Evolutionary conservation across 306 rosid genomes (phyloP).

Genomic region (Mimosa pudica): DNA sequence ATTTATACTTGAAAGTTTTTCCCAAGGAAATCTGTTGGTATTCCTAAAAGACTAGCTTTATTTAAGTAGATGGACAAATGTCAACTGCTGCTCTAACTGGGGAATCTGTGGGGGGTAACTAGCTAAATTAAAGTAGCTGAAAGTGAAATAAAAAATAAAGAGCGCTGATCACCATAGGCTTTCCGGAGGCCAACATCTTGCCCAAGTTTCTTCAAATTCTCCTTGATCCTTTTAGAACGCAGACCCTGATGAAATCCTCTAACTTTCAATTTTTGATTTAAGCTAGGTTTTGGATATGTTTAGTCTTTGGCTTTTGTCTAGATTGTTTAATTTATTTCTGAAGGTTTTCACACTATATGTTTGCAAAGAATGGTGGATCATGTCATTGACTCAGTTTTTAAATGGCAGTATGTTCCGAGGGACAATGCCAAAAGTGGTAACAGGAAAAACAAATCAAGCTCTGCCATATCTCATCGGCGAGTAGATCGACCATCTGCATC

Average conservation of each 20-base stretch:
- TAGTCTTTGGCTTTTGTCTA: neutral
- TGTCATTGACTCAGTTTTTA: slow-evolving; percentile 34
- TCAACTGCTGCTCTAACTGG: neutral
- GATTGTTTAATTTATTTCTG: slow-evolving; percentile 23
- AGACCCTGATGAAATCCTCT: no score
- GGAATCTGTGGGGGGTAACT: neutral
- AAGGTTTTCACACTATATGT: slow-evolving; percentile 12
- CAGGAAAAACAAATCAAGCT: slow-evolving; percentile 71
- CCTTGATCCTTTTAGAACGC: no score
- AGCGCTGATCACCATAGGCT: neutral
- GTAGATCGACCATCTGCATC: slow-evolving; percentile 63
- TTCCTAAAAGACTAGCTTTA: neutral
- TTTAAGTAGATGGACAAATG: neutral
- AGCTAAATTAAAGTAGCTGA: neutral
- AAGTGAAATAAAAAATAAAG: neutral
- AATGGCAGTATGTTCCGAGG: slow-evolving; percentile 83
- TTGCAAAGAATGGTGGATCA: slow-evolving; percentile 19
- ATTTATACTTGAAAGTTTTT: neutral
- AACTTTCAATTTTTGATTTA: neutral
- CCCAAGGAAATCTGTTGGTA: neutral
- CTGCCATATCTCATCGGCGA: slow-evolving; percentile 58
- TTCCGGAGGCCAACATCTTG: neutral
- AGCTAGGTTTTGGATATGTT: neutral
- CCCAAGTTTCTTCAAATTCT: no score
- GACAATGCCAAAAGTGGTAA: slow-evolving; percentile 55